Evolutionary conservation across 2,329 filamentous ascomycete genomes (phyloP).

Genomic region (Fusarium irregulare): DNA sequence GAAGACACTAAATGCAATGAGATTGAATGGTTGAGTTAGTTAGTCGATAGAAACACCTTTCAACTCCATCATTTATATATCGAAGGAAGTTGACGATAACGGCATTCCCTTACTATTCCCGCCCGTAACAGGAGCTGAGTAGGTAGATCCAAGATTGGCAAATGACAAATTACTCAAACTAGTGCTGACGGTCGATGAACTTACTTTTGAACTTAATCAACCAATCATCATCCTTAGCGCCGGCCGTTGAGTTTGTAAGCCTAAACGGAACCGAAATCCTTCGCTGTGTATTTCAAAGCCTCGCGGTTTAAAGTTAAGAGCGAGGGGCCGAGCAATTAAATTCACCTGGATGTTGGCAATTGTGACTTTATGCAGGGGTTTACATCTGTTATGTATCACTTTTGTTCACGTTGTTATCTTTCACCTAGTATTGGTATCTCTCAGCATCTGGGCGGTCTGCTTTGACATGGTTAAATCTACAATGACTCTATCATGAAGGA

Average conservation of each 20-base stretch:
- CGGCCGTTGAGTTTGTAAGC: background rate
- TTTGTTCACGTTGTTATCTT: too few relatives aligned
- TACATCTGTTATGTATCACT: too few relatives aligned
- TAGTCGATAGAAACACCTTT: rapidly evolving
- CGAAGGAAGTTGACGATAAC: background rate
- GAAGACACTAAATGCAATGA: rapidly evolving
- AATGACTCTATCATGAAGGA: too few relatives aligned
- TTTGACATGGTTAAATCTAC: too few relatives aligned
- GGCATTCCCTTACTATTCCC: background rate
- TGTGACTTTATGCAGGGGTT: too few relatives aligned
- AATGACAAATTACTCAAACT: background rate
- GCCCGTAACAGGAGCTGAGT: too few relatives aligned
- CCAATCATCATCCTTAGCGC: background rate
- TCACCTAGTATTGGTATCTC: too few relatives aligned
- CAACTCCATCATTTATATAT: background rate
- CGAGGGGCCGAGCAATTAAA: background rate
- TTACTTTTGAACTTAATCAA: rapidly evolving
- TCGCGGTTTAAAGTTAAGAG: background rate
- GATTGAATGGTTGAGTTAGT: rapidly evolving
- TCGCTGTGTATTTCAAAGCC: background rate
- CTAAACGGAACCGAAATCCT: background rate
- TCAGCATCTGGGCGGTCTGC: too few relatives aligned
- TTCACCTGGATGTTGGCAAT: too few relatives aligned
- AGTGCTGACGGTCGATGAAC: background rate
- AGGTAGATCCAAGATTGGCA: background rate